Percentiles rank a stretch among this genome's conserved stretches.
phyloP scores from a whole-genome alignment of 352 stramenopile genomes.

The Globisporangium cystogenes region DNA sequence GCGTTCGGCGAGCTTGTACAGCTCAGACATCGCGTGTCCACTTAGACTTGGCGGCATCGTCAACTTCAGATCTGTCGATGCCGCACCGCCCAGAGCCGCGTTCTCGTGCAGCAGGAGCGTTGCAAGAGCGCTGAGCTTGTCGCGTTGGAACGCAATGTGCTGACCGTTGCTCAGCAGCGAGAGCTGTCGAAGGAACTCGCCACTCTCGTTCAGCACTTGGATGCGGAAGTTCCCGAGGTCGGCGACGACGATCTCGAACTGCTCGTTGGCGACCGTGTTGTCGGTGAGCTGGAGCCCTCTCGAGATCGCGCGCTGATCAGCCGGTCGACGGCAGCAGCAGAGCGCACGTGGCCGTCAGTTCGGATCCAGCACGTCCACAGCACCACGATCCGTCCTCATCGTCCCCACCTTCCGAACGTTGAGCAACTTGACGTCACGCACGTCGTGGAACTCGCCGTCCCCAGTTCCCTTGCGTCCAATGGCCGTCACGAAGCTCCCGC shows the following conservation, averaged over 20 bases:
- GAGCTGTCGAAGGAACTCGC: constrained; percentile 41
- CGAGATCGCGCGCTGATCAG: constrained; percentile 27
- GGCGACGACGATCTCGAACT: constrained; percentile 64
- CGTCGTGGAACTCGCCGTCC: constrained; percentile 35
- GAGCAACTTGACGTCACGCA: constrained; percentile 43
- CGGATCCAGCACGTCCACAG: neutral
- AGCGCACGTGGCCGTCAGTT: no score
- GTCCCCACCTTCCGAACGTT: constrained; percentile 52
- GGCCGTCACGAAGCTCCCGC: constrained; percentile 39
- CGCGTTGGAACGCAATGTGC: constrained; percentile 35
- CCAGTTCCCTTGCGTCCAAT: constrained; percentile 34
- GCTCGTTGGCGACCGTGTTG: constrained; percentile 42
- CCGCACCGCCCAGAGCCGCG: constrained; percentile 9
- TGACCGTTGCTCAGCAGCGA: constrained; percentile 38
- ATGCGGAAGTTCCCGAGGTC: constrained; percentile 64
- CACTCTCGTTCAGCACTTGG: constrained; percentile 60
- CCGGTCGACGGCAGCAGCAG: neutral
- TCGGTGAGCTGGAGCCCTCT: constrained; percentile 28
- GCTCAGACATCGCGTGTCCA: constrained; percentile 18
- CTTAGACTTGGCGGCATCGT: constrained; percentile 15
- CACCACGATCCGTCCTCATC: neutral
- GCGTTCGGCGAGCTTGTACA: constrained; percentile 29
- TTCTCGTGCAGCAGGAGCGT: constrained; percentile 26
- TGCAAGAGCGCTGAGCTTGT: constrained; percentile 22
- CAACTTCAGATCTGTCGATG: neutral